Conservation (phyloP, 495 filamentous ascomycete species). For the Xylaria intraflava region DNA sequence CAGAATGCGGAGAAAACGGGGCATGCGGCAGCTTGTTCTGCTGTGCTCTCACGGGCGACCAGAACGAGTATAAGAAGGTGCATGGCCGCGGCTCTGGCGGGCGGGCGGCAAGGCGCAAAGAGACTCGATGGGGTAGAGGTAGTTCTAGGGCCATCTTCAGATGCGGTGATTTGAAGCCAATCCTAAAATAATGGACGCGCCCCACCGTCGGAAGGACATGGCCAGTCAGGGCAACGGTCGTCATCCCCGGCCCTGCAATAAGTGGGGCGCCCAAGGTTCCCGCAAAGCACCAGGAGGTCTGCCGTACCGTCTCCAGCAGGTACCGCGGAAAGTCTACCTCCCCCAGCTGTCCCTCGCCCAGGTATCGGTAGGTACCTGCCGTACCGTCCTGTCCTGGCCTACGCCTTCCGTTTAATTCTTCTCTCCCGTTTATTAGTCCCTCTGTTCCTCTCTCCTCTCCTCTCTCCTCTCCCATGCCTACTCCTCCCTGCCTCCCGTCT, state of each 20-base stretch:
- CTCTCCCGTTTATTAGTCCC: neutral
- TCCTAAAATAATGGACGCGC: slow-evolving; percentile 25
- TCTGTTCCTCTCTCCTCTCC: neutral
- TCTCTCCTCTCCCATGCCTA: neutral
- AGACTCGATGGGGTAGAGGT: slow-evolving; percentile 24
- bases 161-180: slow-evolving; percentile 20
- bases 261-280: slow-evolving; percentile 23
- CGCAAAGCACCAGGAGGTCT: no score
- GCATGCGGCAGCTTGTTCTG: slow-evolving; percentile 19
- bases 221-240: slow-evolving; percentile 23
- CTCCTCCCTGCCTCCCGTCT: neutral
- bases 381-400: slow-evolving; percentile 21
- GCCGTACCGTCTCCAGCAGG: no score
- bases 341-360: slow-evolving; percentile 15
- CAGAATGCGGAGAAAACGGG: neutral
- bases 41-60: slow-evolving; percentile 27
- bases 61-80: slow-evolving; percentile 36
- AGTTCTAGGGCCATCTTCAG: neutral
- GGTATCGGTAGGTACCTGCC: no score
- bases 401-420: neutral
- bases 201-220: slow-evolving; percentile 21
- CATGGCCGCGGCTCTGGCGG: slow-evolving; percentile 13
- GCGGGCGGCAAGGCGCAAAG: slow-evolving; percentile 9
- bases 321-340: slow-evolving; percentile 15
- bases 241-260: slow-evolving; percentile 25